Evolutionary conservation across 352 stramenopile species (phyloP).

Genomic region (Paralagenidium karlingii): DNA sequence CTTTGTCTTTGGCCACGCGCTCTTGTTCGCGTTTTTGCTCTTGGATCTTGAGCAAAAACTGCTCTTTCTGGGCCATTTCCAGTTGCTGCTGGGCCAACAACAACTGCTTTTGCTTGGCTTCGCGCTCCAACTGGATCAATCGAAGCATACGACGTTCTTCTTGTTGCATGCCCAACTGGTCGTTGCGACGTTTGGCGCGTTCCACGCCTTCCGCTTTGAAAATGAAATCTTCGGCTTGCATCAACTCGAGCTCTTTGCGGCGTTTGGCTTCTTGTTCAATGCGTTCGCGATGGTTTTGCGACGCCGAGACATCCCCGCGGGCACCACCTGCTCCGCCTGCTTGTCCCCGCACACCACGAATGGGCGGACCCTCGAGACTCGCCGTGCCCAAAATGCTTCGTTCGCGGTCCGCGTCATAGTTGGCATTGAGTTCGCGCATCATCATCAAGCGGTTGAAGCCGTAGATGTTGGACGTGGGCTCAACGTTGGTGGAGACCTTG

Average conservation of each 20-base stretch:
- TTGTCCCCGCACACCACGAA: too few relatives aligned
- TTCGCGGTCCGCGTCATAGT: too few relatives aligned
- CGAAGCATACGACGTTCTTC: slow-evolving; percentile 35
- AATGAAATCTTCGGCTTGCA: slow-evolving; percentile 48
- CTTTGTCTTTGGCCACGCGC: slow-evolving; percentile 24
- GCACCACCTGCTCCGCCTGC: too few relatives aligned
- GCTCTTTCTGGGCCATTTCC: slow-evolving; percentile 25
- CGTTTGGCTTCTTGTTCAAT: slow-evolving; percentile 34
- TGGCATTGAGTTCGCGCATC: too few relatives aligned
- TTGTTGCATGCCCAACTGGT: slow-evolving; percentile 36
- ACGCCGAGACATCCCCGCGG: slow-evolving; percentile 49
- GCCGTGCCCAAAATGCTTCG: too few relatives aligned
- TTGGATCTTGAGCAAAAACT: slow-evolving; percentile 37
- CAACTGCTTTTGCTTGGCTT: slow-evolving; percentile 11
- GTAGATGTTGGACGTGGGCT: too few relatives aligned
- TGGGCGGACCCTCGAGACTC: too few relatives aligned
- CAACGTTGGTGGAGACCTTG: too few relatives aligned
- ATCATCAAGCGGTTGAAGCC: too few relatives aligned
- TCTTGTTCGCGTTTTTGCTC: slow-evolving; percentile 26
- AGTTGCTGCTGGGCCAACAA: slow-evolving; percentile 25
- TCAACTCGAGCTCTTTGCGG: slow-evolving; percentile 25
- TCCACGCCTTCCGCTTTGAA: slow-evolving; percentile 33
- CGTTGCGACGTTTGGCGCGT: slow-evolving; percentile 29
- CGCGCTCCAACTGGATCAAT: slow-evolving; percentile 25
- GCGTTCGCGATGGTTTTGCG: slow-evolving; percentile 46